Evolutionary conservation across 1,139 yeast genomes (phyloP).

Genomic region (Candida glucosophila): DNA sequence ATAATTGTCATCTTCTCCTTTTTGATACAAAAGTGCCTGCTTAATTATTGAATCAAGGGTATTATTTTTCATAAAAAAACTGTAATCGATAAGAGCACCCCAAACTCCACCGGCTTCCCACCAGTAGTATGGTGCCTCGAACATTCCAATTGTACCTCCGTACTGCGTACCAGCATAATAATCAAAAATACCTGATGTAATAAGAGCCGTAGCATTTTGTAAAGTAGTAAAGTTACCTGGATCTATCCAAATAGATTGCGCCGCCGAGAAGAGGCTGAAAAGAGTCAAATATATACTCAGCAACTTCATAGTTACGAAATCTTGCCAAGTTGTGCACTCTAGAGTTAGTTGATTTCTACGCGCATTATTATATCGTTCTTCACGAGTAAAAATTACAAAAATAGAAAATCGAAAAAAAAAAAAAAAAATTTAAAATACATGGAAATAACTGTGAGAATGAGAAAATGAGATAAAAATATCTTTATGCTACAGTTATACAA

Average conservation of each 20-base stretch:
- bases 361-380: no score
- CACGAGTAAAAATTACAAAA: no score
- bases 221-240: conserved; percentile 29
- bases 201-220: conserved; percentile 43
- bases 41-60: conserved; percentile 49
- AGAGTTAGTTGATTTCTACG: no score
- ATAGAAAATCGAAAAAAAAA: no score
- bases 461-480: no score
- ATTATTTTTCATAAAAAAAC: conserved; percentile 53
- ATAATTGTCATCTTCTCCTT: conserved; percentile 59
- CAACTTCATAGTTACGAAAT: conserved; percentile 3
- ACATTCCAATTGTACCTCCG: conserved; percentile 78
- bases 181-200: conserved; percentile 59
- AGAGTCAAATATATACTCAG: conserved; percentile 2
- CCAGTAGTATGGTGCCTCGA: conserved; percentile 76
- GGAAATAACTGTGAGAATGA: no score
- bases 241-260: conserved; percentile 22
- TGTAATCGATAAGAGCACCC: conserved; percentile 67
- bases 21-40: conserved; percentile 54
- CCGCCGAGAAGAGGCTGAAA: conserved; percentile 3
- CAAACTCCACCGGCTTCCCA: conserved; percentile 92
- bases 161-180: conserved; percentile 56
- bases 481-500: no score
- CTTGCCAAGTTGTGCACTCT: no score
- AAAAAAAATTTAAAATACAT: no score